These are phyloP conservation scores for Saccharomycopsis babjevae DNA, from an alignment of 805 yeast species.

Conservation along the genomic window DNA sequence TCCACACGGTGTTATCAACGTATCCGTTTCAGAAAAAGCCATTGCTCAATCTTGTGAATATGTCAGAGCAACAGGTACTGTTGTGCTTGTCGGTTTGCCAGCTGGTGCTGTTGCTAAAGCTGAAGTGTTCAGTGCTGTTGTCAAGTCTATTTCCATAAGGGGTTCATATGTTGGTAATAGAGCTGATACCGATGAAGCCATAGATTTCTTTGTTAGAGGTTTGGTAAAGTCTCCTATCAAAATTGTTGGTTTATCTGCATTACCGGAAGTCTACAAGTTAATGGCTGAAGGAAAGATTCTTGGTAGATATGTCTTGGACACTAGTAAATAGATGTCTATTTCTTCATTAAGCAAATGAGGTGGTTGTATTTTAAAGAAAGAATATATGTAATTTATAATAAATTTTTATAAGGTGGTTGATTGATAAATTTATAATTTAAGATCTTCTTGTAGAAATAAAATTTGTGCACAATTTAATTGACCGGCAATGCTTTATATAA, in stretches of 20 bases:
- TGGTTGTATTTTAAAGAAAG: background rate
- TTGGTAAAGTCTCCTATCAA: constrained; percentile 63
- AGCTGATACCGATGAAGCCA: constrained; percentile 74
- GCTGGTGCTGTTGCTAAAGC: constrained; percentile 66
- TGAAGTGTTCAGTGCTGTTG: constrained; percentile 63
- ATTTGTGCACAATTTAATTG: no score
- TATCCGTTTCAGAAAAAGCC: constrained; percentile 63
- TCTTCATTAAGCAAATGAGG: background rate
- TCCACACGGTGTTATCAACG: constrained; percentile 67
- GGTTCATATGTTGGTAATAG: constrained; percentile 89
- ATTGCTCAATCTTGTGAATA: constrained; percentile 50
- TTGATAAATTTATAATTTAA: background rate
- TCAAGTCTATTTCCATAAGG: constrained; percentile 57
- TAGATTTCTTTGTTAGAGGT: constrained; percentile 66
- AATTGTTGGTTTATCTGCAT: constrained; percentile 64
- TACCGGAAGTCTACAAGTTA: constrained; percentile 56
- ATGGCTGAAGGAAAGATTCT: constrained; percentile 80
- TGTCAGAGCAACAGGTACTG: constrained; percentile 59
- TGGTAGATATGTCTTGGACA: constrained; percentile 83
- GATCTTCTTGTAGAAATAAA: no score
- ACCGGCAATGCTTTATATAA: no score
- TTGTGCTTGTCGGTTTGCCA: constrained; percentile 68
- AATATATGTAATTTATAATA: background rate
- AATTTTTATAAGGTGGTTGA: background rate
- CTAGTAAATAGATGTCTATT: background rate